Evolutionary conservation across 768 basidiomycete genomes (phyloP).

Genomic region (Mycena capillaripes): DNA sequence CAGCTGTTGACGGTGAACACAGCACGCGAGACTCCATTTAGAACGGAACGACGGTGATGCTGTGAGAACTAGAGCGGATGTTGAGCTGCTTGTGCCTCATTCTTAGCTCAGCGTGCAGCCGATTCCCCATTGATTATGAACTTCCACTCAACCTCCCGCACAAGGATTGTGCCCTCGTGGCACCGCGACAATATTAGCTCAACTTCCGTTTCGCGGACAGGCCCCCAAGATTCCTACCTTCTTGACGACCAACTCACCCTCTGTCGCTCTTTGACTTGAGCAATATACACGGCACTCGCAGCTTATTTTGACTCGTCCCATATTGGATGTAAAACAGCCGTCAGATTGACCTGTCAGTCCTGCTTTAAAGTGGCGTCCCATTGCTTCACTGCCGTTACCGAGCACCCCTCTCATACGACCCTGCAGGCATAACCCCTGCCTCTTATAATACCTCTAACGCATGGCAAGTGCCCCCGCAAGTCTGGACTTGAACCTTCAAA

Average conservation of each 20-base stretch:
- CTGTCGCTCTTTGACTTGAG: not conserved
- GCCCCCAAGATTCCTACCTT: not conserved
- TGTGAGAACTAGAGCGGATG: not conserved
- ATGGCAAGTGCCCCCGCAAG: constrained; percentile 1
- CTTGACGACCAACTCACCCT: not conserved
- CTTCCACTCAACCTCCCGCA: not conserved
- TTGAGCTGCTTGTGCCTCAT: not conserved
- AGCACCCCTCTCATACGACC: not conserved
- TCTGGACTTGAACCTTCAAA: constrained; percentile 21
- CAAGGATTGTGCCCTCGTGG: not conserved
- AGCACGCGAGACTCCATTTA: not conserved
- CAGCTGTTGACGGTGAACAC: not conserved
- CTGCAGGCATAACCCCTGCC: not conserved
- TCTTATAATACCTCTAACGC: not conserved
- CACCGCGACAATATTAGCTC: not conserved
- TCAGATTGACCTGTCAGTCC: not conserved
- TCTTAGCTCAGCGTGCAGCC: not conserved
- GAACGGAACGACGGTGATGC: not conserved
- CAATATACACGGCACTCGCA: no score
- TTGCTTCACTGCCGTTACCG: not conserved
- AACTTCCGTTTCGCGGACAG: not conserved
- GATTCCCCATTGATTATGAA: not conserved
- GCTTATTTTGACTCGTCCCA: not conserved
- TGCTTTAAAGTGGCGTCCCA: not conserved
- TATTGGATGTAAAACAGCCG: not conserved